Evolutionary conservation across 371 early-diverging fungal species (phyloP).

Genomic region (Apophysomyces variabilis): DNA sequence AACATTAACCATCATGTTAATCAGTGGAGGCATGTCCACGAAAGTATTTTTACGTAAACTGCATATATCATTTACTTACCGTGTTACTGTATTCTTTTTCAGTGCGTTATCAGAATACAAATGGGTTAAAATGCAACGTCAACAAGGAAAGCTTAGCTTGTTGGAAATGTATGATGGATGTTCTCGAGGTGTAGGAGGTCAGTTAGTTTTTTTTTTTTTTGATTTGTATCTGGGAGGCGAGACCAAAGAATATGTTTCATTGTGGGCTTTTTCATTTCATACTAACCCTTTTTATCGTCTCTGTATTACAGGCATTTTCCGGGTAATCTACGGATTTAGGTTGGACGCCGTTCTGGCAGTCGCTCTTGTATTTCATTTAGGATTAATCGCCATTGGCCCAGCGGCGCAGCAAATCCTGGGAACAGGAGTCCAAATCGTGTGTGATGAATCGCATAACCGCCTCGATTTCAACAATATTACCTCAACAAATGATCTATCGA

Average conservation of each 20-base stretch:
- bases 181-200: conserved; percentile 26
- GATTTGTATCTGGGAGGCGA: no score
- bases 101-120: conserved; percentile 30
- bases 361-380: conserved; percentile 18
- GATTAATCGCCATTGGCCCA: conserved; percentile 25
- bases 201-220: neutral
- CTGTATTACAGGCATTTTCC: conserved; percentile 8
- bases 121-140: conserved; percentile 24
- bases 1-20: conserved; percentile 17
- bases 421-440: neutral
- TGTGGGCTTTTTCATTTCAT: neutral
- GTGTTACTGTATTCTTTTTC: no score
- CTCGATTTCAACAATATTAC: conserved; percentile 15
- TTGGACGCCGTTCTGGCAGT: conserved; percentile 12
- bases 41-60: neutral
- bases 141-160: conserved; percentile 15
- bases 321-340: neutral
- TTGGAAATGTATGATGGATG: conserved; percentile 26
- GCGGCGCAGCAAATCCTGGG: conserved; percentile 18
- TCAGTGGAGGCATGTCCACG: conserved; percentile 22
- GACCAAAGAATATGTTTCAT: neutral
- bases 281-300: no score
- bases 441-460: neutral
- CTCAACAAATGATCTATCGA: neutral
- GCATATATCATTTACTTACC: no score